Evolutionary conservation across 768 basidiomycete species (phyloP), one percentile per base, ranked within the genome.

Genomic region (Leccinum broughii): DNA sequence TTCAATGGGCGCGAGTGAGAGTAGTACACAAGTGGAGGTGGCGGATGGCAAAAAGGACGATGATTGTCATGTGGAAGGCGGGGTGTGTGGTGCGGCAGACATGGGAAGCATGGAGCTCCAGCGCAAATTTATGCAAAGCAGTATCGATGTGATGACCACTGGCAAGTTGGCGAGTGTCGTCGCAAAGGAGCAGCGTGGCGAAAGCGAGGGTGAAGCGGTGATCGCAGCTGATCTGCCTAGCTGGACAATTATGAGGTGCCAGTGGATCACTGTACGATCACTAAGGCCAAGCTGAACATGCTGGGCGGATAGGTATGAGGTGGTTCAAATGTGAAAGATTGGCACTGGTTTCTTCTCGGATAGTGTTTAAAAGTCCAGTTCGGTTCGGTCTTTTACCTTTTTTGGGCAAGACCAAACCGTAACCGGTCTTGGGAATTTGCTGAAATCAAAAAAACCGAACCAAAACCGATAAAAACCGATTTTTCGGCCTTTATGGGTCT

Each of bases 231-330:
- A 76, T 41, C 66, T 90, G 32, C 90, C 90, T 0, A 81, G 78
- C 62, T 92, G 90, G 90, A 90, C 90, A 3, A 91, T 92, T 65
- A 92, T 89, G 4, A 77, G 79, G 85, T 83, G 62, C n/a, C n/a
- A n/a, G n/a, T n/a, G n/a, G 39, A 72, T 61, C 26, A 56, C 13
- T 32, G 54, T 37, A 41, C 26, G 22, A 49, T 49, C 22, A 49
- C 22, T 24, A 8, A 14, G 48, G 9, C 17, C 39, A n/a, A 41
- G 6, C 26, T 41, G 4, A 41, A 41, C 39, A n/a, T n/a, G 15
- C 37, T 17, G n/a, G n/a, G n/a, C 17, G 39, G 64, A 55, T 52
- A 85, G 84, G 55, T 90, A 89, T 66, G 93, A 95, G 74, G 83
- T 93, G 37, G 86, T 88, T 2, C 22, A 2, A 22, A 22, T 2